Evolutionary conservation across 495 filamentous ascomycete genomes (phyloP).

Genomic region (Penicillium maclennaniae): DNA sequence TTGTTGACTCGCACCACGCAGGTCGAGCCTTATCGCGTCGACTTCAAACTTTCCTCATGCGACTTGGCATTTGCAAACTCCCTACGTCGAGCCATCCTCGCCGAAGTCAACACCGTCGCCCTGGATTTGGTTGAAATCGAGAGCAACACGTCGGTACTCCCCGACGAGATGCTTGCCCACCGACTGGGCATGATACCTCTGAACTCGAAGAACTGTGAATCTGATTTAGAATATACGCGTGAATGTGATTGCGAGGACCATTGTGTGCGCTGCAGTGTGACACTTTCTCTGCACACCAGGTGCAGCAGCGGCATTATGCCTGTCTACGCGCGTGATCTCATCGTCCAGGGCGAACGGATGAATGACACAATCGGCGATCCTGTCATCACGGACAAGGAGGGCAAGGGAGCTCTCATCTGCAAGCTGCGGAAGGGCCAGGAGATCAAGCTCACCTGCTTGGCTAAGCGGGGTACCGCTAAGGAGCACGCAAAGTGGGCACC

Average conservation of each 20-base stretch:
- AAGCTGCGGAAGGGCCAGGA: constrained; percentile 88
- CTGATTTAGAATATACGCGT: constrained; percentile 78
- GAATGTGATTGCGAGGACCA: constrained; percentile 95
- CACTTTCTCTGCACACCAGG: constrained; percentile 73
- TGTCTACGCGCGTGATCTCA: constrained; percentile 83
- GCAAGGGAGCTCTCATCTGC: constrained; percentile 75
- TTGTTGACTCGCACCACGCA: constrained; percentile 26
- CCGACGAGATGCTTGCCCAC: constrained; percentile 94
- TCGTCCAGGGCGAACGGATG: constrained; percentile 55
- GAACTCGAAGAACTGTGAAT: constrained; percentile 75
- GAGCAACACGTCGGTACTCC: constrained; percentile 86
- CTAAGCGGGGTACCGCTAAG: constrained; percentile 98
- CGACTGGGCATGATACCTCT: constrained; percentile 90
- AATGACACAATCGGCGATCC: constrained; percentile 80
- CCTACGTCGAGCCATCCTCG: constrained; percentile 85
- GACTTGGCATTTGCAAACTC: constrained; percentile 92
- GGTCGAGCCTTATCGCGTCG: constrained; percentile 66
- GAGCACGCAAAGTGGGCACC: constrained; percentile 98
- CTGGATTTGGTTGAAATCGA: constrained; percentile 94
- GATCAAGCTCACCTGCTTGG: constrained; percentile 82
- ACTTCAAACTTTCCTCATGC: constrained; percentile 76
- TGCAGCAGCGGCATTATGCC: constrained; percentile 83
- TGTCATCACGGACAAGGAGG: constrained; percentile 76
- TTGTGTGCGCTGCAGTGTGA: constrained; percentile 86
- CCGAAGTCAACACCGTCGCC: constrained; percentile 91